Evolutionary conservation across 83 land plant genomes (phyloP).

Genomic region (Larix sibirica): DNA sequence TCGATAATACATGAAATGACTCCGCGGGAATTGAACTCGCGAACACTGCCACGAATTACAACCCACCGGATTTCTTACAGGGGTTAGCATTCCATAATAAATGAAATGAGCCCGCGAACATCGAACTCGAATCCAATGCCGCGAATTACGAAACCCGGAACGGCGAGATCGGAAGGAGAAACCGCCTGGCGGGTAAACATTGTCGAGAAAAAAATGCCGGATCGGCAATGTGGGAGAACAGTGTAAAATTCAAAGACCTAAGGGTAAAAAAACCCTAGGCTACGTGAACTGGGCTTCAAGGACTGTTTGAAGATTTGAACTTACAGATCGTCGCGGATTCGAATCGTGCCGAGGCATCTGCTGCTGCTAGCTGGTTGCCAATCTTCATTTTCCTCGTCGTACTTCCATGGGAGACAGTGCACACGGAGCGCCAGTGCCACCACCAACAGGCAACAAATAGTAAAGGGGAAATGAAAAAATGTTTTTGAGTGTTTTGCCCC

Average conservation of each 20-base stretch:
- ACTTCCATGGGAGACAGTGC: no score
- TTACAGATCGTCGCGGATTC: no score
- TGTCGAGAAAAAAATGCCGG: neutral
- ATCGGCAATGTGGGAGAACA: neutral
- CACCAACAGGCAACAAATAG: neutral
- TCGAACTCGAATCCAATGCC: constrained; percentile 2
- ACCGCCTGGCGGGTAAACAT: neutral
- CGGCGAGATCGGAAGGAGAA: neutral
- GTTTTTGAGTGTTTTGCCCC: neutral
- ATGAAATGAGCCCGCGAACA: neutral
- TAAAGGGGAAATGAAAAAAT: neutral
- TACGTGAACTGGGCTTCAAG: no score
- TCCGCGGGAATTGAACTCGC: neutral
- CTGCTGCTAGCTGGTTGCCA: no score
- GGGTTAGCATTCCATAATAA: no score
- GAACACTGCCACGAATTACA: constrained; percentile 4
- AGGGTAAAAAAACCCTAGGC: no score
- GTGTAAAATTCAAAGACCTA: neutral
- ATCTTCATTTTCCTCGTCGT: no score
- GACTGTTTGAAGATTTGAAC: no score
- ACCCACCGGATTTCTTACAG: no score
- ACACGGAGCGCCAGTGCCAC: no score
- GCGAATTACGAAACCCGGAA: neutral
- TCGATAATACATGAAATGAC: neutral
- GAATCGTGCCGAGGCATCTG: no score